Base-by-base conservation (phyloP, 176 grass and related monocot species). In the Pontederia crassipes region DNA sequence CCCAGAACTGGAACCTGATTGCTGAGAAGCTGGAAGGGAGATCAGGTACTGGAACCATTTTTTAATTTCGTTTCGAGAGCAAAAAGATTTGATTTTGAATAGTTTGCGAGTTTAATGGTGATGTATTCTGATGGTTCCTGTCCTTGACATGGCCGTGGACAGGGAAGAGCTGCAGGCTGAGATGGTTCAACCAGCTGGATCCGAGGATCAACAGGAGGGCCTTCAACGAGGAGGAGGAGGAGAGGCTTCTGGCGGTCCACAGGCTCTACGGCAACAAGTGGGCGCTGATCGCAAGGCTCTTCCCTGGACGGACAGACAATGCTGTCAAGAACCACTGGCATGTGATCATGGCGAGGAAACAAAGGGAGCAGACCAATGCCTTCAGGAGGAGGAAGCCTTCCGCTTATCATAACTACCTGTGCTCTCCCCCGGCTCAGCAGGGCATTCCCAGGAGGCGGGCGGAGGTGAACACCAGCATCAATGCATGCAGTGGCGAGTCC, bases 321-420 rank as follows among this genome's bases (percentile, higher is more conserved):
- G 71, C 71, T 12, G 71, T 74, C 11, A 74, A 74, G 71, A 74
- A 74, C 35, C 71, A 74, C 35, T 74, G 71, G 71, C 71, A 74
- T 60, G 71, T 74, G 10, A 64, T 74, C 71, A 74, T 64, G 59
- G 59, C 59, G 17, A 74, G 71, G 71, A 74, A 74, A 59, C 29
- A 56, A 3, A 74, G 71, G 50, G 71, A 74, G 58, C 51, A 55
- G 59, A 64, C 28, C 48, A 50, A 13, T 11, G 11, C 59, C 17
- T 54, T 40, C 32, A 64, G 59, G 50, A 74, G 17, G 71, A 64
- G 32, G 71, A 61, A 17, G 15, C 16, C 49, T 15, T 61, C 40
- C 16, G 14, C 69, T 29, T 52, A 17, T 15, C 11, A 24, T 24
- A 24, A 26, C 8, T 54, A 12, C 3, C 12, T 8, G 18, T 10